Base-by-base conservation (phyloP, 257 asterid species). In the Rubia yunnanensis region DNA sequence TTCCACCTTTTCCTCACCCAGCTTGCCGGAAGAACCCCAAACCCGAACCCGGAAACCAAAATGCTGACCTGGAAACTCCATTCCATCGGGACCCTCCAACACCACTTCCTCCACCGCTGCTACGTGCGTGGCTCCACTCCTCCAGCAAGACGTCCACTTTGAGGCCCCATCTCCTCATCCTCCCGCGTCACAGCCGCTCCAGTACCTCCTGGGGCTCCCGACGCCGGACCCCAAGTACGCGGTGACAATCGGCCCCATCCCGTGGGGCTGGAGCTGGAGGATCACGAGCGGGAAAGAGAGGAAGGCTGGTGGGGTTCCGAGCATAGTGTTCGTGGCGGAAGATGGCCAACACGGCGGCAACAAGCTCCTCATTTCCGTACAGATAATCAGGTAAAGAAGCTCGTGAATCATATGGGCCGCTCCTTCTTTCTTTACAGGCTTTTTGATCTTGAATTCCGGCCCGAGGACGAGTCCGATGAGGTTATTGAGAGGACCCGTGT, bases 261-360 rank as follows among this genome's bases (percentile, higher is more conserved):
- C 89, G 20, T 90, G 96, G 63, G 74, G 64, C 56, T 48, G 31
- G 55, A 89, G 95, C 65, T 97, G 99, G 39, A 83, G 76, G 76
- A 89, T 70, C 67, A 86, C 84, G 38, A 52, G 97, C 0, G 84
- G 79, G 55, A 83, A 83, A 66, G 94, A 84, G 75, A 78, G 99
- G 70, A 81, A 75, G 74, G 79, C 78, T 1, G 97, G 95, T 9
- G 84, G 91, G 14, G 92, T 88, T 0, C 99, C 97, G 1, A 88
- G 96, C 75, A 88, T 92, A 60, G 88, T 92, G 10, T 89, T 89
- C 74, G 96, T 89, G 82, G 92, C 90, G 59, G 95, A 89, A 30
- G 95, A 92, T 56, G 99, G 97, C 20, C 92, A 92, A 77, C 85
- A 83, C 66, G 99, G 99, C 31, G 97, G 97, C 67, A 92, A 86